These are phyloP conservation scores for Drechslerella coelobrocha DNA, from an alignment of 2,329 filamentous ascomycete genomes.

Conservation along the genomic window DNA sequence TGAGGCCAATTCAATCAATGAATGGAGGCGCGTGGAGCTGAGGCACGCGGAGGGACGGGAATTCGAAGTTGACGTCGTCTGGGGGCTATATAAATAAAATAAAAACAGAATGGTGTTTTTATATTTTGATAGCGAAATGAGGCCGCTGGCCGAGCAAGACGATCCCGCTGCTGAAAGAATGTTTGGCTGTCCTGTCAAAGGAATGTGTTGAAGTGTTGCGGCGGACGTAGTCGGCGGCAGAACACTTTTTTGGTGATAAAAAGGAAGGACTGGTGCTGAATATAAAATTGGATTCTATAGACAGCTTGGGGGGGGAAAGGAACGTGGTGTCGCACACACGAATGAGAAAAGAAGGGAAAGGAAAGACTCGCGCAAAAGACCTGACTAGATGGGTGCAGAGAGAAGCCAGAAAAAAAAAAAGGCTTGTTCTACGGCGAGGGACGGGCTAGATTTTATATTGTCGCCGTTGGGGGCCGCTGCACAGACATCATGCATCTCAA, in stretches of 20 bases:
- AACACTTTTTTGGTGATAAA: too few species aligned
- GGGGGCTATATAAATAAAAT: too few species aligned
- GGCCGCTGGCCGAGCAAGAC: too few species aligned
- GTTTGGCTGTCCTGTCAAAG: too few species aligned
- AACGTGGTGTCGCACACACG: slow-evolving; percentile 30
- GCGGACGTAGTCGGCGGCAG: background rate
- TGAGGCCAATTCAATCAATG: background rate
- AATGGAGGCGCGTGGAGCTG: background rate
- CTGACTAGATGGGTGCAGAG: slow-evolving; percentile 47
- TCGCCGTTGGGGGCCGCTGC: background rate
- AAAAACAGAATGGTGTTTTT: too few species aligned
- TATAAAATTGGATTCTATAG: slow-evolving; percentile 10
- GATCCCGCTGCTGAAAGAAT: too few species aligned
- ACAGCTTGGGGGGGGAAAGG: slow-evolving; percentile 21
- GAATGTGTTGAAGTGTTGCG: slow-evolving; percentile 1
- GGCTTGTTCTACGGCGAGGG: slow-evolving; percentile 12
- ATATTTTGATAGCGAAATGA: too few species aligned
- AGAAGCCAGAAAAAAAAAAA: slow-evolving; percentile 16
- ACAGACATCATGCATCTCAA: background rate
- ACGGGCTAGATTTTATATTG: slow-evolving; percentile 40
- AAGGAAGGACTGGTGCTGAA: slow-evolving; percentile 9
- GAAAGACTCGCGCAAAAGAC: slow-evolving; percentile 22
- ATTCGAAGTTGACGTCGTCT: background rate
- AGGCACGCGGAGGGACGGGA: background rate
- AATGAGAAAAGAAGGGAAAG: slow-evolving; percentile 6